phyloP scores from a whole-genome alignment of 176 grass and related monocot species.

The Eremochloa ophiuroides region DNA sequence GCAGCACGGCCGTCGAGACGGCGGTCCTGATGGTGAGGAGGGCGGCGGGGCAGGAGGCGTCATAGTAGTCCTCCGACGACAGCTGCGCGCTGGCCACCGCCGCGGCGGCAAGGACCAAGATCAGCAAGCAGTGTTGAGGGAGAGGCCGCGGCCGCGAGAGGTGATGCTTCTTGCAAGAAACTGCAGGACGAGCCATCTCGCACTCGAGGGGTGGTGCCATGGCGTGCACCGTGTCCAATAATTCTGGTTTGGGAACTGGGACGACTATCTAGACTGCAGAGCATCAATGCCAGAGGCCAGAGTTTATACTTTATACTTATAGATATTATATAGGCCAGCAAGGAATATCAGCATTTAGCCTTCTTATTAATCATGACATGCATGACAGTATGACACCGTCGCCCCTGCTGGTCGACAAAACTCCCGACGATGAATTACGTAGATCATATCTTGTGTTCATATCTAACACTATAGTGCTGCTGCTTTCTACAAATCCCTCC shows the following conservation, averaged over 20 bases:
- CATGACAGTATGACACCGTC: background rate
- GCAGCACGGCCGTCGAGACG: slow-evolving; percentile 44
- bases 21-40: slow-evolving; percentile 43
- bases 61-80: slow-evolving; percentile 67
- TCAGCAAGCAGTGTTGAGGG: background rate
- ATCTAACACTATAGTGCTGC: background rate
- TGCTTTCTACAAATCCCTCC: background rate
- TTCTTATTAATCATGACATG: background rate
- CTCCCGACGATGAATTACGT: background rate
- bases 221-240: background rate
- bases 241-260: background rate
- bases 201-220: background rate
- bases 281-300: background rate
- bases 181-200: background rate
- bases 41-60: slow-evolving; percentile 51
- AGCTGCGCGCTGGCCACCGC: slow-evolving; percentile 50
- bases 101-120: background rate
- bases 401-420: no score
- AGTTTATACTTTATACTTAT: background rate
- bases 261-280: background rate
- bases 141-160: background rate
- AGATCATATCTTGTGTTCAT: background rate
- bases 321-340: background rate
- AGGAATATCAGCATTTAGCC: background rate
- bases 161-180: background rate